phyloP scores from a whole-genome alignment of 495 filamentous ascomycete species.

The Pyrenopolyporus hunteri region DNA sequence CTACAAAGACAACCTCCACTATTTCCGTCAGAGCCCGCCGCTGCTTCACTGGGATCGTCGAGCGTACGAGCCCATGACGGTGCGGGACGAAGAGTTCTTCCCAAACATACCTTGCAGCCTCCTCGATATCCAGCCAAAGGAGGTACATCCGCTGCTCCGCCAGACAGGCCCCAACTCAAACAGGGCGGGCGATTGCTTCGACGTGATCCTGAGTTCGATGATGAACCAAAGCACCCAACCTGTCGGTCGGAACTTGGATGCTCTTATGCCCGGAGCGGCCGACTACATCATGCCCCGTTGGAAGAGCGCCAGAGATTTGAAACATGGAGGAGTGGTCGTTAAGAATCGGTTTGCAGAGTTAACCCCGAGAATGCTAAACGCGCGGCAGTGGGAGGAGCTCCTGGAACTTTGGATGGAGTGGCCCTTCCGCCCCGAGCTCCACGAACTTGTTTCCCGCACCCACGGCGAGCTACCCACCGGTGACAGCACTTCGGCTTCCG shows the following conservation, averaged over 20 bases:
- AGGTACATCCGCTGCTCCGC: slow-evolving; percentile 43
- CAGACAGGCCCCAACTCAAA: slow-evolving; percentile 43
- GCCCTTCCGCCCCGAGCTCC: slow-evolving; percentile 60
- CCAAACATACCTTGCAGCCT: slow-evolving; percentile 51
- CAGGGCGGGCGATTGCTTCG: slow-evolving; percentile 46
- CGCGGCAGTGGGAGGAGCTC: slow-evolving; percentile 56
- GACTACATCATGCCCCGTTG: slow-evolving; percentile 51
- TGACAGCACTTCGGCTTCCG: slow-evolving; percentile 1
- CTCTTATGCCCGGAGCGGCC: slow-evolving; percentile 47
- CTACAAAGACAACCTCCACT: slow-evolving; percentile 54
- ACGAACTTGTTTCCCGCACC: slow-evolving; percentile 48
- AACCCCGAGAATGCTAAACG: slow-evolving; percentile 49
- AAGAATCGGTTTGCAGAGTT: slow-evolving; percentile 42
- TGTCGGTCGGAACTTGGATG: slow-evolving; percentile 36
- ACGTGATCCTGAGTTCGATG: slow-evolving; percentile 43
- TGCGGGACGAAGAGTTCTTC: slow-evolving; percentile 61
- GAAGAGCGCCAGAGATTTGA: slow-evolving; percentile 47
- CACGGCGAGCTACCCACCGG: slow-evolving; percentile 35
- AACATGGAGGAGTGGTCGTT: slow-evolving; percentile 45
- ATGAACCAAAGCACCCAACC: slow-evolving; percentile 22
- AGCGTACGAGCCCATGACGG: slow-evolving; percentile 60
- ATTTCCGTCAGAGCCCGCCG: slow-evolving; percentile 51
- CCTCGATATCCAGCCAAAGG: slow-evolving; percentile 55
- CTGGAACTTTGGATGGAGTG: slow-evolving; percentile 60
- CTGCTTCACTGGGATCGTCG: slow-evolving; percentile 69